Base-by-base conservation (phyloP, 2,329 filamentous ascomycete species). In the Thielaviopsis euricoi region DNA sequence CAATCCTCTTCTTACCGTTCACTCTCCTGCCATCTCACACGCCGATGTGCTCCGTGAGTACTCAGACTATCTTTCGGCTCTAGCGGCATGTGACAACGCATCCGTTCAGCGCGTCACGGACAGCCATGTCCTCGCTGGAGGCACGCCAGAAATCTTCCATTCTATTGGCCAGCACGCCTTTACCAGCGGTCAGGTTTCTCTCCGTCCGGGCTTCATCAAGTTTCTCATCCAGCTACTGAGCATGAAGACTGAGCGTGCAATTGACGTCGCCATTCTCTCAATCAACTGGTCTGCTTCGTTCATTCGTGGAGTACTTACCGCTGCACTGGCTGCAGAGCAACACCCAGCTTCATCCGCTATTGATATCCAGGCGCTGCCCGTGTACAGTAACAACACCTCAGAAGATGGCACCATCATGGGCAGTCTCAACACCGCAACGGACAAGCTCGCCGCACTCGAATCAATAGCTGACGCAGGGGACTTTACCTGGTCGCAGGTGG, bases 231-330 rank as follows among this genome's bases (percentile, higher is more conserved):
- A 57, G 21, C 62, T 77, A 1, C 64, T 73, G 10, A 63, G 66
- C 0, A 76, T 76, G 0, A 75, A 78, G 53, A 46, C 52, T 2
- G 4, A 33, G 2, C 5, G 9, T 10, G 12, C 29, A 6, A 33
- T 33, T 1, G 66, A 69, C 0, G 51, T 74, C 17, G 53, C 72
- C 50, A 65, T 80, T 17, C 66, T 79, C 25, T 78, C 76, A 4
- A 73, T 79, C 48, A 79, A 77, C 62, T 78, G 75, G 75, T 77
- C 74, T 9, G 61, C 65, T 1, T 68, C 70, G 5, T 78, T 77
- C 61, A 75, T 78, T 61, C 64, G 67, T 25, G 75, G 75, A 51
- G 73, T 70, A 6, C 65, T 77, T 21, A 66, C 65, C 49, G 64
- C 61, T 17, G 54, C 43, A 7, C 17, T 61, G 2, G 66, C 63